Evolutionary conservation across 805 yeast genomes (phyloP).

Genomic region (Candida andamanensis): DNA sequence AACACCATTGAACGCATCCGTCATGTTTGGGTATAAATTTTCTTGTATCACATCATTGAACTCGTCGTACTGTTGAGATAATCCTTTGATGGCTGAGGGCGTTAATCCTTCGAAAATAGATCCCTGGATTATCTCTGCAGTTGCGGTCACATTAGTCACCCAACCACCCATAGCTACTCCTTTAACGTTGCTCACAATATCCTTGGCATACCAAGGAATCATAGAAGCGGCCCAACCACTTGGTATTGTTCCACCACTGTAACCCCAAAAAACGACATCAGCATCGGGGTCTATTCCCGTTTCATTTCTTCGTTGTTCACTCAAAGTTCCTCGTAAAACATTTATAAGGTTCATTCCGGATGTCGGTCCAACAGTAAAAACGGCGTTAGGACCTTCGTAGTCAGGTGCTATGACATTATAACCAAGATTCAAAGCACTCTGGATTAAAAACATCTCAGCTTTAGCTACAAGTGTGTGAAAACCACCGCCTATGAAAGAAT

Average conservation of each 20-base stretch:
- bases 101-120: conserved; percentile 21
- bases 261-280: conserved; percentile 24
- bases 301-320: conserved; percentile 6
- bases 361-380: conserved; percentile 24
- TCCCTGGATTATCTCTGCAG: conserved; percentile 19
- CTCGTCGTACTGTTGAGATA: conserved; percentile 23
- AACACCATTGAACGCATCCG: conserved; percentile 1
- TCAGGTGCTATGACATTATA: conserved; percentile 29
- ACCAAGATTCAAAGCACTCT: conserved; percentile 20
- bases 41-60: neutral
- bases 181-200: conserved; percentile 13
- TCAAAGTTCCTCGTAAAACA: conserved; percentile 22
- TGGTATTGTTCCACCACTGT: conserved; percentile 30
- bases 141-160: conserved; percentile 23
- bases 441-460: conserved; percentile 14
- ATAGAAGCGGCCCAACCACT: conserved; percentile 29
- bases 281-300: conserved; percentile 14
- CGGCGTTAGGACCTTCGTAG: conserved; percentile 27
- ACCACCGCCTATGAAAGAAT: conserved; percentile 15
- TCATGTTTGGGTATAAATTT: neutral
- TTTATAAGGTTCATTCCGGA: conserved; percentile 26
- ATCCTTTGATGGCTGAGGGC: conserved; percentile 21
- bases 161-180: conserved; percentile 32
- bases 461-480: conserved; percentile 9
- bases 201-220: conserved; percentile 30